phyloP scores from a whole-genome alignment of 2,329 filamentous ascomycete genomes.

The Aaosphaeria pasadenensis region DNA sequence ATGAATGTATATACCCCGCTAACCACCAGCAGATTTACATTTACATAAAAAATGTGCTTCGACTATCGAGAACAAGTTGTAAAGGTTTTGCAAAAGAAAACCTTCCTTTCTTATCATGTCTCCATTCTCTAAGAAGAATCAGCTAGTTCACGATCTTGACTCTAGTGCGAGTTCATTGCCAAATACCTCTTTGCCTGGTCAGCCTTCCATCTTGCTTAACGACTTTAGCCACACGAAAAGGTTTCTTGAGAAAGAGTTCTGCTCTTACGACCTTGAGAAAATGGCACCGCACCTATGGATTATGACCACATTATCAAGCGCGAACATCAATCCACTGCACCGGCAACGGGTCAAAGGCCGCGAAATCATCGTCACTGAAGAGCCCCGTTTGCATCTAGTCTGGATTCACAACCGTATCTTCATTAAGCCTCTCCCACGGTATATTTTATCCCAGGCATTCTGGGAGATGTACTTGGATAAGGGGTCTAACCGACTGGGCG shows the following conservation, averaged over 20 bases:
- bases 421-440: slow-evolving; percentile 15
- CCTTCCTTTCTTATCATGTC: slow-evolving; percentile 2
- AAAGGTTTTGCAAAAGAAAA: neutral
- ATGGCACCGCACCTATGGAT: slow-evolving; percentile 15
- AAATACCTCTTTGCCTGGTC: slow-evolving; percentile 2
- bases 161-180: slow-evolving; percentile 2
- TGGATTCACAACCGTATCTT: slow-evolving; percentile 15
- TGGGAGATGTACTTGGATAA: slow-evolving; percentile 7
- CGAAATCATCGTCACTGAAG: slow-evolving; percentile 18
- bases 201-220: slow-evolving; percentile 3
- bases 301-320: slow-evolving; percentile 12
- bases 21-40: too few relatives aligned
- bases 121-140: slow-evolving; percentile 12
- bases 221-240: slow-evolving; percentile 3
- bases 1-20: too few relatives aligned
- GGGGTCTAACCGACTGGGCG: slow-evolving; percentile 2
- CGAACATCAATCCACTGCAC: slow-evolving; percentile 17
- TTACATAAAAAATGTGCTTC: too few relatives aligned
- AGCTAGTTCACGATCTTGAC: slow-evolving; percentile 14
- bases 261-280: slow-evolving; percentile 12
- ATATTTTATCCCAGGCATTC: slow-evolving; percentile 11
- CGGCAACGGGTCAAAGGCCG: slow-evolving; percentile 15
- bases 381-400: slow-evolving; percentile 16
- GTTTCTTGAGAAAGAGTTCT: slow-evolving; percentile 11
- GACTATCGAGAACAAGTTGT: neutral